A percentile compares a stretch with the other conserved stretches of the same genome.
phyloP scores from a whole-genome alignment of 2,329 filamentous ascomycete species.

The Diaporthe destruens region DNA sequence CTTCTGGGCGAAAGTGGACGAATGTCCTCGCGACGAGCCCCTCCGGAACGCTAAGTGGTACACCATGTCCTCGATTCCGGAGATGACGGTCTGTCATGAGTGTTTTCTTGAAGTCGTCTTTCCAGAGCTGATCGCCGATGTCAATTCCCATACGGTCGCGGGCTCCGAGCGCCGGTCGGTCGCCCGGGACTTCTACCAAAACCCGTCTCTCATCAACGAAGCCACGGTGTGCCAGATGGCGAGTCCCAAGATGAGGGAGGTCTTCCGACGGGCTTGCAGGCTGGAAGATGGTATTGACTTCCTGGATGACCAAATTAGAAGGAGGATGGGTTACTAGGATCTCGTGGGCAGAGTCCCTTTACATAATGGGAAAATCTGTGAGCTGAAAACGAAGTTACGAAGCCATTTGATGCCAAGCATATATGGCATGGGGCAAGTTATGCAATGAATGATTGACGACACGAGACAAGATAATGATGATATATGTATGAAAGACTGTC shows the following conservation, averaged over 20 bases:
- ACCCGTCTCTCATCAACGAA: conserved; percentile 64
- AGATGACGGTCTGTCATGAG: conserved; percentile 87
- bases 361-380: neutral
- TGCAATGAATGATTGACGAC: conserved; percentile 24
- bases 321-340: conserved; percentile 62
- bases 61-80: conserved; percentile 78
- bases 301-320: conserved; percentile 68
- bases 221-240: conserved; percentile 82
- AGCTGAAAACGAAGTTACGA: neutral
- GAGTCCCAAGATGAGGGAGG: conserved; percentile 80
- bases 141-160: conserved; percentile 46
- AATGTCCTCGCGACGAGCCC: conserved; percentile 76
- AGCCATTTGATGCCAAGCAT: neutral
- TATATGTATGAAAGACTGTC: neutral
- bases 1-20: conserved; percentile 67
- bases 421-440: conserved; percentile 16
- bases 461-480: neutral
- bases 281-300: conserved; percentile 73
- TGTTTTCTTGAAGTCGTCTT: conserved; percentile 87
- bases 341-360: neutral
- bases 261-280: conserved; percentile 76
- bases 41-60: conserved; percentile 79
- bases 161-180: conserved; percentile 52
- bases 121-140: conserved; percentile 69
- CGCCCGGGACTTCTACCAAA: conserved; percentile 74